Base-by-base conservation (phyloP, 2,329 filamentous ascomycete species). In the Acephala macrosclerotiorum region DNA sequence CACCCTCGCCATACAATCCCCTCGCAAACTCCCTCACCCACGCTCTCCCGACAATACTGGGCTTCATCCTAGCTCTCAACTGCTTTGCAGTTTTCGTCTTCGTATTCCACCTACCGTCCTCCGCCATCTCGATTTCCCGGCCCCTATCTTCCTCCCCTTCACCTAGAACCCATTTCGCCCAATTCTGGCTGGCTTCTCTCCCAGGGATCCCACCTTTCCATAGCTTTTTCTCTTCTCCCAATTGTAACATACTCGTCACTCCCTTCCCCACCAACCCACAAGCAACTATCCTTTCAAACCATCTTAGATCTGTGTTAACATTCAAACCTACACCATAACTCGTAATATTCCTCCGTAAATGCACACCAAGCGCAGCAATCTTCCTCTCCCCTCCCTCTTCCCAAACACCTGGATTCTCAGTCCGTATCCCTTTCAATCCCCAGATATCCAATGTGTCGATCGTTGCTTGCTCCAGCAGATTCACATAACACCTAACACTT, bases 311-410 rank as follows among this genome's bases (percentile, higher is more conserved):
- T 63, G 90, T 87, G 70, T 81, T 80, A n/a, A 93, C 80, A 82
- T 97, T 93, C 76, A 97, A 77, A 2, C 92, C 94, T 38, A 97
- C 84, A 7, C 96, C 96, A 77, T 96, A 91, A 67, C 90, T 92
- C 26, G 90, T 94, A 42, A 98, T 85, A 78, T 96, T 89, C 55
- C 95, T 83, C 16, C 94, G 83, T 68, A 97, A 85, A 80, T 98
- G 94, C n/a, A 99, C 93, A 0, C 96, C 96, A 49, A 98, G 82
- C 0, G 94, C 94, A 0, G 93, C 93, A 71, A 99, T 94, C 82
- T 98, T 99, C 73, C 85, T 83, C 64, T 83, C 80, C 0, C 75
- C 74, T 20, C 64, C 60, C 40, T 66, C 66, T 26, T 70, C 66
- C 64, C 69, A 66, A 22, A 72, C 70, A 18, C 72, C 66, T 11